Conservation (phyloP, 2,329 filamentous ascomycete species). For the Incumbomyces lentus region DNA sequence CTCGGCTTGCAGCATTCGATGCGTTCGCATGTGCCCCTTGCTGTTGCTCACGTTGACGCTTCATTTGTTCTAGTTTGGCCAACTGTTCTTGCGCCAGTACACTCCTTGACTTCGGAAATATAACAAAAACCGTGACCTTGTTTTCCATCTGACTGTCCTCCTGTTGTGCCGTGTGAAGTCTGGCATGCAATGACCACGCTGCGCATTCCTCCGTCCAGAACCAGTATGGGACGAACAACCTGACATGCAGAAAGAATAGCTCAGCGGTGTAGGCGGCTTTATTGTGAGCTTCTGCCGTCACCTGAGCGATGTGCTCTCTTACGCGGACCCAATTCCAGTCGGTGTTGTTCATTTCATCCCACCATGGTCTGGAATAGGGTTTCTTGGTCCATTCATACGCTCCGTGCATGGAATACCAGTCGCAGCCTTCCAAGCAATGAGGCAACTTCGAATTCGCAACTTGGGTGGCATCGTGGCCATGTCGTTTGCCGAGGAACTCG, state of each 20-base stretch:
- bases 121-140: neutral
- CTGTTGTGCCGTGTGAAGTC: neutral
- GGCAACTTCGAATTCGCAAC: neutral
- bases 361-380: slow-evolving; percentile 3
- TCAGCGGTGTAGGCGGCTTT: neutral
- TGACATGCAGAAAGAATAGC: neutral
- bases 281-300: neutral
- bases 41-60: neutral
- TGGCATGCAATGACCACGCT: neutral
- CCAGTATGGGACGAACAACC: neutral
- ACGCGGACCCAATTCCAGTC: slow-evolving; percentile 4
- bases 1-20: neutral
- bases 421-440: neutral
- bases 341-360: slow-evolving; percentile 2
- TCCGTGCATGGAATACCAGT: slow-evolving; percentile 2
- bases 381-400: slow-evolving; percentile 3
- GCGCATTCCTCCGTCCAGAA: slow-evolving; percentile 2
- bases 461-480: neutral
- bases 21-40: neutral
- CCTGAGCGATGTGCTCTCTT: slow-evolving; percentile 1
- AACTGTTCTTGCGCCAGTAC: neutral
- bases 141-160: neutral
- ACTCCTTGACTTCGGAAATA: neutral
- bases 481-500: slow-evolving; percentile 1
- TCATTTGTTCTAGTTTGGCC: neutral